phyloP scores from a whole-genome alignment of 164 flowering plant genomes.

The Sextonia rubra region DNA sequence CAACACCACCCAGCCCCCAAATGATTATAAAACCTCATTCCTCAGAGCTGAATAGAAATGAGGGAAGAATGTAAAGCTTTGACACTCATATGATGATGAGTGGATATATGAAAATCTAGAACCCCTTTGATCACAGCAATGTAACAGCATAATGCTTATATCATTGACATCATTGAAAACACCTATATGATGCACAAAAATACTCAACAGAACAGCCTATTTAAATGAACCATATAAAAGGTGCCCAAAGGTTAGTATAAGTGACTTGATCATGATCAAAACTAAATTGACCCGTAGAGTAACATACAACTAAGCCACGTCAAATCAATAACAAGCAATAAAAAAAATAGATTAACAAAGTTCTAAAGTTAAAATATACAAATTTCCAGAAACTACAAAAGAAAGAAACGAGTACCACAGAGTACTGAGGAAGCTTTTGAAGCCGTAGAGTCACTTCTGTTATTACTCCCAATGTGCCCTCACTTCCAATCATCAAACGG shows the following conservation, averaged over 20 bases:
- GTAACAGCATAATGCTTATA: too few species aligned
- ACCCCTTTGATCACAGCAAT: too few species aligned
- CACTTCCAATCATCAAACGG: conserved; percentile 94
- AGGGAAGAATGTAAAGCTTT: too few species aligned
- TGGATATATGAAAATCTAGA: too few species aligned
- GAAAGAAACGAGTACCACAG: conserved; percentile 58
- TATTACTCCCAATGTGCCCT: conserved; percentile 94
- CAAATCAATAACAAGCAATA: not conserved
- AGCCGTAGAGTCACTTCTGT: conserved; percentile 91
- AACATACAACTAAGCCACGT: not conserved
- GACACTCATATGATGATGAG: too few species aligned
- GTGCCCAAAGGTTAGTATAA: not conserved
- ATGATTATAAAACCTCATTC: too few species aligned
- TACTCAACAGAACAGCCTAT: not conserved
- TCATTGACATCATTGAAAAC: not conserved
- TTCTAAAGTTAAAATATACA: not conserved
- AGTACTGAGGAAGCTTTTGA: conserved; percentile 82
- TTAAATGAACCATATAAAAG: not conserved
- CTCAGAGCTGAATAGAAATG: too few species aligned
- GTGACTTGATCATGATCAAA: not conserved
- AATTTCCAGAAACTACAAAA: not conserved
- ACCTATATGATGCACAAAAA: not conserved
- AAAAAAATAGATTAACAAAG: not conserved
- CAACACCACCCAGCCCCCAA: too few species aligned
- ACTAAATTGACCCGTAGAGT: not conserved